Evolutionary conservation across 441 rosid species (phyloP), one percentile per base, ranked within the genome.

Genomic region (Corymbia citriodora): DNA sequence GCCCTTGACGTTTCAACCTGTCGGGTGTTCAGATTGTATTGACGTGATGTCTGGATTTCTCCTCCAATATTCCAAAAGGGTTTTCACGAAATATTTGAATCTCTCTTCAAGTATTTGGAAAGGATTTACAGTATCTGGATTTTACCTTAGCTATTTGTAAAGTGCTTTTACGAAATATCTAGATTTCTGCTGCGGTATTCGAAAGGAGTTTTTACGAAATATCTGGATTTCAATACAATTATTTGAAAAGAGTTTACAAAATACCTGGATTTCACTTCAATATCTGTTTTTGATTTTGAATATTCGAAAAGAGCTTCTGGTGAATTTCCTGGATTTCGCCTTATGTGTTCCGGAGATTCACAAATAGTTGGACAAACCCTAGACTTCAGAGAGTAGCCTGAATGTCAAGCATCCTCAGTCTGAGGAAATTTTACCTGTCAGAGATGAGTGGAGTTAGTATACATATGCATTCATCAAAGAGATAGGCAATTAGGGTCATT

Each of bases 181-280:
- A 6, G 33, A 29, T 63, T 27, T 27, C 33, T 6, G 14, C 16
- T 0, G 8, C 0, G 16, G 12, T 63, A 6, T 15, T 29, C 0
- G 33, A 63, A 12, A 63, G 27, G 33, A 15, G 70, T 0, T 63
- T 59, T 63, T 29, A 63, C 29, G 70, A 61, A n/a, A 6, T 63
- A 63, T 1, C 12, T 29, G 31, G 17, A 29, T 63, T 63, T 11
- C 70, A 1, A 57, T 27, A 23, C 1, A 61, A 52, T 10, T 14
- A 52, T 61, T 61, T n/a, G 8, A 12, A 61, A 1, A 12, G 31
- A 0, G 4, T 63, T 3, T 63, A 63, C 16, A 13, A 12, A 27
- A 27, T 61, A 11, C 15, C 11, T 12, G 16, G 31, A 61, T 61
- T 61, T 11, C 15, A 61, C 68, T 25, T 61, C 3, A 57, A 57